Evolutionary conservation across 2,329 filamentous ascomycete genomes (phyloP).

Genomic region (Ceratocystis albifundus): DNA sequence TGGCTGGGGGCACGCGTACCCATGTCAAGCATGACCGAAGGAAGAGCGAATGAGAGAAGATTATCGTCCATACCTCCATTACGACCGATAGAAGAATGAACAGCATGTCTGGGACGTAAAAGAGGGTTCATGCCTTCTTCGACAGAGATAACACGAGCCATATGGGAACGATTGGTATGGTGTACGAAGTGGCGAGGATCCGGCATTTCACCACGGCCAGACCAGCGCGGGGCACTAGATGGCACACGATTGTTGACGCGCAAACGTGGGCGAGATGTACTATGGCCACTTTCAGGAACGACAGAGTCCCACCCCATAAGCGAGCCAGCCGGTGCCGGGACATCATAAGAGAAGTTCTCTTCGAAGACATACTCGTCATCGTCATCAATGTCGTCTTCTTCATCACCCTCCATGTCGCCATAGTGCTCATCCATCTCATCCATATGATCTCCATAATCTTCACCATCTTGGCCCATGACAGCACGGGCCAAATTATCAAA

Average conservation of each 20-base stretch:
- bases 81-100: slow-evolving; percentile 39
- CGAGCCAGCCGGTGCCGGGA: slow-evolving; percentile 36
- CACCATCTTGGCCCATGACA: slow-evolving; percentile 37
- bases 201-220: slow-evolving; percentile 5
- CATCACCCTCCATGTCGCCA: slow-evolving; percentile 34
- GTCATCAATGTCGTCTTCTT: slow-evolving; percentile 57
- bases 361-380: slow-evolving; percentile 55
- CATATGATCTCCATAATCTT: slow-evolving; percentile 43
- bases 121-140: slow-evolving; percentile 84
- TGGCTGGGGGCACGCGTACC: slow-evolving; percentile 16
- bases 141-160: slow-evolving; percentile 33
- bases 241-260: slow-evolving; percentile 12
- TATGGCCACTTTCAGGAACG: slow-evolving; percentile 25
- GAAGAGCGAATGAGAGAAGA: slow-evolving; percentile 40
- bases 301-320: slow-evolving; percentile 46
- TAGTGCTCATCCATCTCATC: slow-evolving; percentile 43
- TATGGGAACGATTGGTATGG: slow-evolving; percentile 9
- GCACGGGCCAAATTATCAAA: slow-evolving; percentile 46
- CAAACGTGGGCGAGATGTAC: slow-evolving; percentile 36
- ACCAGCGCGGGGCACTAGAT: slow-evolving; percentile 13
- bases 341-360: slow-evolving; percentile 41
- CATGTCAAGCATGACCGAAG: slow-evolving; percentile 36
- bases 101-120: slow-evolving; percentile 50
- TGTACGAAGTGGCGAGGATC: slow-evolving; percentile 10
- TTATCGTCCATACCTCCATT: slow-evolving; percentile 32